Percentiles rank a stretch among this genome's conserved stretches.
Evolutionary conservation across 2,329 filamentous ascomycete genomes (phyloP).

Genomic region (Hypomyces perniciosus): DNA sequence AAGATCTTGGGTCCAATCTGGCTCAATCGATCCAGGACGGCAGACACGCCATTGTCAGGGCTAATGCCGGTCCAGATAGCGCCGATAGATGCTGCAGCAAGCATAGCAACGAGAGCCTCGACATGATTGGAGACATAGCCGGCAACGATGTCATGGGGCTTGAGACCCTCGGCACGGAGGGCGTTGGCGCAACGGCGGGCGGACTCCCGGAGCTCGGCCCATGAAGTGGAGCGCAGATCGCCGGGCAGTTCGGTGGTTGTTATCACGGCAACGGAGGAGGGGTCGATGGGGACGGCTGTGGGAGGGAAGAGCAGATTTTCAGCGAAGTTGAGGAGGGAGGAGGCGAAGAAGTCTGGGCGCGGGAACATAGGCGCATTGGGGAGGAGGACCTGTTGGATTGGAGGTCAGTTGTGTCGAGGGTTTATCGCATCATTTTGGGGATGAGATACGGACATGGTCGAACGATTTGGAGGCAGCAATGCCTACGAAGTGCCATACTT

Average conservation of each 20-base stretch:
- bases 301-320: slow-evolving; percentile 86
- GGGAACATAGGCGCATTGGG: slow-evolving; percentile 70
- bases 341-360: slow-evolving; percentile 77
- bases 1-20: slow-evolving; percentile 81
- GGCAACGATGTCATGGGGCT: slow-evolving; percentile 50
- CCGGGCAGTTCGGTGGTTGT: slow-evolving; percentile 69
- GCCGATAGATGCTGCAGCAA: slow-evolving; percentile 75
- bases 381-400: slow-evolving; percentile 55
- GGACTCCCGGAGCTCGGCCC: slow-evolving; percentile 72
- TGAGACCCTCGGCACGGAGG: slow-evolving; percentile 60
- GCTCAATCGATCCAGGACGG: slow-evolving; percentile 77
- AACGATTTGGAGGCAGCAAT: slow-evolving; percentile 63
- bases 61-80: slow-evolving; percentile 91
- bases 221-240: slow-evolving; percentile 55
- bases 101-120: slow-evolving; percentile 80
- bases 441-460: slow-evolving; percentile 42
- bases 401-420: not conserved
- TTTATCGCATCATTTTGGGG: too few relatives aligned
- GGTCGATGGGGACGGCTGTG: slow-evolving; percentile 34
- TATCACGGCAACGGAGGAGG: slow-evolving; percentile 64
- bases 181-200: slow-evolving; percentile 69
- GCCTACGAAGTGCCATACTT: slow-evolving; percentile 77
- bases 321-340: slow-evolving; percentile 80
- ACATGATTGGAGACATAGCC: slow-evolving; percentile 85
- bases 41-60: slow-evolving; percentile 85